Base-by-base conservation (phyloP, 768 basidiomycete genomes). In the Leccinum sublutescens region DNA sequence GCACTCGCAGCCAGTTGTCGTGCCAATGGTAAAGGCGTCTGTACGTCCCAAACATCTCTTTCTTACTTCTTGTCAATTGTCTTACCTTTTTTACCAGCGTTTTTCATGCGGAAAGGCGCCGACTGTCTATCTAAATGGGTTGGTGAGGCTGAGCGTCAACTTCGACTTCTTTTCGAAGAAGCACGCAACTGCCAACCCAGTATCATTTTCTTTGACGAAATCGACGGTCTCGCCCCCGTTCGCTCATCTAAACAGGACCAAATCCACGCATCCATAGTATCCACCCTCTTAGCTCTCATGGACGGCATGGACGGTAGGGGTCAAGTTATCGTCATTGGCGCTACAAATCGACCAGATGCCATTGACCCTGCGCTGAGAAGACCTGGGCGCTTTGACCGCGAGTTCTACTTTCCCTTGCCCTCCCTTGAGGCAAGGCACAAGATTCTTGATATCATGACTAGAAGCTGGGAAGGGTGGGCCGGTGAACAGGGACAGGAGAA, bases 31-130 rank as follows among this genome's bases (percentile, higher is more conserved):
- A 87, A 89, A 60, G 87, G 89, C 64, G 94, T 98, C 50, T 89
- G 94, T 95, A 71, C 53, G 91, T 80, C n/a, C 5, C 15, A 25
- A 29, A 11, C 6, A 11, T 21, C 51, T n/a, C n/a, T 12, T 23
- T 50, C 27, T 34, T 50, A 21, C 50, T 58, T 43, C 34, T 1
- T 43, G n/a, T 21, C 25, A 25, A 10, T 19, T 29, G 55, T 31
- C 52, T 59, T 40, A 21, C 29, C 12, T 11, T 21, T 2, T n/a
- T 5, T 4, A 43, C 10, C 64, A 95, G 95, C 97, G 2, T 99
- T 99, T 79, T 99, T 96, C 81, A 98, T 99, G 97, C 89, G 97
- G 52, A 99, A 99, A 76, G 97, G 97, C 19, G 97, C 97, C 34
- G 97, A 99, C 74, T 93, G 91, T 64, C 80, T 98, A 29, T 95